Conservation (phyloP, 1,284 basidiomycete species). For the Vanrija pseudolonga region DNA sequence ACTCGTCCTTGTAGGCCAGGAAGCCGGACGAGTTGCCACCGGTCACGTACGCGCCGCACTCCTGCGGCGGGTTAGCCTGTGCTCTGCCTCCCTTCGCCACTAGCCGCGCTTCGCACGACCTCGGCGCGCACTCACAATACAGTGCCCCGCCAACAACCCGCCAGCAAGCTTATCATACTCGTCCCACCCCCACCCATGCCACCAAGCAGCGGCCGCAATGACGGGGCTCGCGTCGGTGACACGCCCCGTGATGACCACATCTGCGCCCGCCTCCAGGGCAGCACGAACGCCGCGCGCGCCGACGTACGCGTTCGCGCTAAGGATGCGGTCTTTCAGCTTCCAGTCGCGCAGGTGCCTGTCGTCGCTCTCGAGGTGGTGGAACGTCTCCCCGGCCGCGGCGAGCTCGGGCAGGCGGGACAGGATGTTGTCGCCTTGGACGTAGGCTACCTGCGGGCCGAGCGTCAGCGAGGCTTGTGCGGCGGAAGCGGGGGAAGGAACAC, state of each 20-base stretch:
- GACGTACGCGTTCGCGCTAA: constrained; percentile 13
- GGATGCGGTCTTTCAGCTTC: constrained; percentile 11
- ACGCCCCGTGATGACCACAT: constrained; percentile 30
- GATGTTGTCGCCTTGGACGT: constrained; percentile 17
- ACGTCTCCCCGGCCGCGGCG: constrained; percentile 7
- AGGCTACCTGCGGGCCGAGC: constrained; percentile 1
- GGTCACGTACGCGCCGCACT: constrained; percentile 26
- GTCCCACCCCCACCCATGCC: constrained; percentile 21
- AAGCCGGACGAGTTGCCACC: constrained; percentile 31
- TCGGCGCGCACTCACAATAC: constrained; percentile 1
- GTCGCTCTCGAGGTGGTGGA: constrained; percentile 14
- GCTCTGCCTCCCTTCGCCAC: too few species aligned
- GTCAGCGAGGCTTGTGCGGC: too few species aligned
- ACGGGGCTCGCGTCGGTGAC: constrained; percentile 28
- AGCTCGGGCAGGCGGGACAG: constrained; percentile 9
- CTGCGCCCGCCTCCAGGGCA: constrained; percentile 21
- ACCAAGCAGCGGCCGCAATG: constrained; percentile 24
- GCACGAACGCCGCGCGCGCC: constrained; percentile 11
- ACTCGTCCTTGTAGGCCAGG: constrained; percentile 16
- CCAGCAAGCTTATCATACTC: constrained; percentile 22
- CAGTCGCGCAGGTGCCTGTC: constrained; percentile 4
- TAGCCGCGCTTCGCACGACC: too few species aligned
- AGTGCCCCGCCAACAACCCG: constrained; percentile 24
- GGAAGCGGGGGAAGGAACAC: background rate
- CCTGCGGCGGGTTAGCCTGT: background rate